These are phyloP conservation scores for Tolypocladium ophioglossoides DNA, from an alignment of 2,329 filamentous ascomycete species.

Conservation along the genomic window DNA sequence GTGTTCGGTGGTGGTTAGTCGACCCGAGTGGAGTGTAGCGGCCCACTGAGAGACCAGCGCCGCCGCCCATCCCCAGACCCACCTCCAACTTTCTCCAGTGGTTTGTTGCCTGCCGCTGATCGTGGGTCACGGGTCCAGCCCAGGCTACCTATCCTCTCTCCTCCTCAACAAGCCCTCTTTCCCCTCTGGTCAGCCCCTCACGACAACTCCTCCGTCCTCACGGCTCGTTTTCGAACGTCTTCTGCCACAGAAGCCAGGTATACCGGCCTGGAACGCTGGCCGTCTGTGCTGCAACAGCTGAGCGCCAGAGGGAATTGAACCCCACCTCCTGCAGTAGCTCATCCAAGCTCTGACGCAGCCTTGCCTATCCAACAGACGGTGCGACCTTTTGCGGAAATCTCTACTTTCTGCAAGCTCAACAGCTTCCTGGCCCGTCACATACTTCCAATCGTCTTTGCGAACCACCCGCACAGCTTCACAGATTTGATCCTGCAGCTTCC, in stretches of 20 bases:
- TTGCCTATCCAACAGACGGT: not conserved
- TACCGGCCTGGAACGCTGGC: not conserved
- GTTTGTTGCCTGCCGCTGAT: not conserved
- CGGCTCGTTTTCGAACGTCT: not conserved
- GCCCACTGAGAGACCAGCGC: not conserved
- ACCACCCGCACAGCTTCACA: not conserved
- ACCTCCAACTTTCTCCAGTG: not conserved
- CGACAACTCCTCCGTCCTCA: not conserved
- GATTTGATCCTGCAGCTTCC: not conserved
- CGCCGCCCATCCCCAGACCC: not conserved
- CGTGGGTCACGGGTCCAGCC: not conserved
- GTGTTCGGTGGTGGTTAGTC: not conserved
- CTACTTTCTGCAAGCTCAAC: not conserved
- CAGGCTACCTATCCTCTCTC: not conserved
- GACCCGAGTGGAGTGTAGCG: not conserved
- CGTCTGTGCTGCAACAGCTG: not conserved
- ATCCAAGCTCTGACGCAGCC: not conserved
- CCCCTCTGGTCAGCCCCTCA: not conserved
- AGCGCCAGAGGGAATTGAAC: not conserved
- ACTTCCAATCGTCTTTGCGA: not conserved
- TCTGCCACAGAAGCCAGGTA: not conserved
- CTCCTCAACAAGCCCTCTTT: not conserved
- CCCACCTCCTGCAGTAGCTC: not conserved
- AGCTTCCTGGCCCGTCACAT: not conserved
- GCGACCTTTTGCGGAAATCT: not conserved